Conservation (phyloP, 2,329 filamentous ascomycete genomes). For the Aspergillus nomiae region DNA sequence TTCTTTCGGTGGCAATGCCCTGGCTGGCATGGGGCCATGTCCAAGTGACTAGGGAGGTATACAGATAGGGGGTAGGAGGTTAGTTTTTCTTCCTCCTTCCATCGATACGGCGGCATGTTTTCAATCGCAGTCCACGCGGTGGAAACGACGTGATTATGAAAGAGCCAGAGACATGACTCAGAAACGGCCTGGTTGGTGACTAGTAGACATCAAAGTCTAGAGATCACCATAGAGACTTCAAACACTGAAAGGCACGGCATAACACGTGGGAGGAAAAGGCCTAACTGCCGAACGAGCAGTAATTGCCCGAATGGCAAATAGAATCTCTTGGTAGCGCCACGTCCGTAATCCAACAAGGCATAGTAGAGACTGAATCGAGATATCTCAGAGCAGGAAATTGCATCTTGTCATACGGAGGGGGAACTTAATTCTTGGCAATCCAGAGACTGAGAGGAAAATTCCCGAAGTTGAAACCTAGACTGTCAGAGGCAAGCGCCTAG, state of each 20-base stretch:
- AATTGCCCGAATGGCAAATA: background rate
- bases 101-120: background rate
- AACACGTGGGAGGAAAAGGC: background rate
- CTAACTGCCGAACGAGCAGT: background rate
- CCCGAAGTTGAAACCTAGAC: constrained; percentile 29
- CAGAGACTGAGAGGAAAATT: constrained; percentile 15
- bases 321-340: background rate
- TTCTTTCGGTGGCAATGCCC: constrained; percentile 1
- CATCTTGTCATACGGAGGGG: background rate
- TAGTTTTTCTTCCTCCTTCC: background rate
- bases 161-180: background rate
- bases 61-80: background rate
- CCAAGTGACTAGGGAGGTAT: background rate
- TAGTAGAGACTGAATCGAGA: background rate
- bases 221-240: background rate
- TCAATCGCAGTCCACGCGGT: background rate
- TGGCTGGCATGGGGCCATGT: constrained; percentile 1
- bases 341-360: background rate
- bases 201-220: background rate
- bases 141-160: background rate
- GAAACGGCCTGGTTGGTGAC: background rate
- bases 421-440: constrained; percentile 19
- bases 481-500: constrained; percentile 31
- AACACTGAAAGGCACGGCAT: background rate
- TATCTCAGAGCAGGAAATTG: constrained; percentile 1